Evolutionary conservation across 257 asterid species (phyloP).

Genomic region (Solanum gracilifrons): DNA sequence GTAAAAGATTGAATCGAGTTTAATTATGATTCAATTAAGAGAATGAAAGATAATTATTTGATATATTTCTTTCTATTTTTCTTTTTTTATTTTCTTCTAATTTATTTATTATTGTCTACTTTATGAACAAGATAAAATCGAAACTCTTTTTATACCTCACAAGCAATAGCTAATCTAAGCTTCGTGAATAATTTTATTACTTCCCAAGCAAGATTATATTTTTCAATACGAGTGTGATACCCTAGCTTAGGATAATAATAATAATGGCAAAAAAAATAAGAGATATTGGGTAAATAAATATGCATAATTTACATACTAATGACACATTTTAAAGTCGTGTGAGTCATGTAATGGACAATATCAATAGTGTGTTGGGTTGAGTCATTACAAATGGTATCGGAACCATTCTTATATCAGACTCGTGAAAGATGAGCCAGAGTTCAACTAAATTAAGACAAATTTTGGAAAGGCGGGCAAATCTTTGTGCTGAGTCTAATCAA

Average conservation of each 20-base stretch:
- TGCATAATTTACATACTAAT: no score
- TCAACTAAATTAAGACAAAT: neutral
- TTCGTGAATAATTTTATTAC: neutral
- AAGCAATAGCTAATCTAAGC: neutral
- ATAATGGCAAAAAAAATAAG: neutral
- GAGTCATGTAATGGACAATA: neutral
- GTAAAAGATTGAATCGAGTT: neutral
- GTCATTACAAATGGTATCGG: no score
- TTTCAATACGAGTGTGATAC: neutral
- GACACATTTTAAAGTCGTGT: no score
- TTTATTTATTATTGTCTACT: neutral
- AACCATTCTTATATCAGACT: neutral
- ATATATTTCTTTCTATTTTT: no score
- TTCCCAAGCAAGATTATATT: neutral
- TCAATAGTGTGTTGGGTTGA: neutral
- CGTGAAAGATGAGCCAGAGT: neutral
- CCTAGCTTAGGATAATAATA: neutral
- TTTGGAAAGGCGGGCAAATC: accelerated
- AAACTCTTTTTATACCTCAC: neutral
- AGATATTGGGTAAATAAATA: neutral
- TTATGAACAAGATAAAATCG: neutral
- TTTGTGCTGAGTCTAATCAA: neutral
- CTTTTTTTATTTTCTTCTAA: neutral
- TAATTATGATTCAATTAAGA: neutral
- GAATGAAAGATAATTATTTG: neutral